A percentile compares a stretch with the other conserved stretches of the same genome.
Evolutionary conservation across 2,329 filamentous ascomycete species (phyloP).

Genomic region (Drechslerella dactyloides): DNA sequence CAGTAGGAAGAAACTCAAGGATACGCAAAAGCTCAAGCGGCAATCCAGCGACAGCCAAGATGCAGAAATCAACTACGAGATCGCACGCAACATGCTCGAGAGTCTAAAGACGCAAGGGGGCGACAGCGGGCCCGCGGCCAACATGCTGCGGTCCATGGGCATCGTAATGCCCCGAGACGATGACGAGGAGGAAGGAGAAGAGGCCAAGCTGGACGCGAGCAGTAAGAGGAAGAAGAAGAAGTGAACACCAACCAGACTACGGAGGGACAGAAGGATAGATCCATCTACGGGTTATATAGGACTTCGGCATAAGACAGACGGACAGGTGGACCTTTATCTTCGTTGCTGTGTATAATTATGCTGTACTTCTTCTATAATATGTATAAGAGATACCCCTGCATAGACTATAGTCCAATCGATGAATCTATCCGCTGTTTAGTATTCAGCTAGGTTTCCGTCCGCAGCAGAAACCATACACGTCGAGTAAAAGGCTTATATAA

Average conservation of each 20-base stretch:
- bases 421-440: not conserved
- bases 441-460: not conserved
- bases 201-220: not conserved
- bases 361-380: not conserved
- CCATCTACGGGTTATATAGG: not conserved
- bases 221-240: constrained; percentile 7
- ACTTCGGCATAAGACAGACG: not conserved
- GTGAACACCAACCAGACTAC: too few relatives aligned
- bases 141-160: constrained; percentile 85
- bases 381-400: constrained; percentile 11
- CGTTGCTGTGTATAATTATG: not conserved
- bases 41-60: constrained; percentile 56
- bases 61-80: constrained; percentile 78
- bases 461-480: too few relatives aligned
- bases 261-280: too few relatives aligned
- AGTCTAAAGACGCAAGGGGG: constrained; percentile 91
- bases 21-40: constrained; percentile 60
- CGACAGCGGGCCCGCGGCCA: constrained; percentile 82
- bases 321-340: not conserved
- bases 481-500: too few relatives aligned
- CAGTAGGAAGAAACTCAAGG: constrained; percentile 62
- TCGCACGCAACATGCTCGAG: constrained; percentile 88
- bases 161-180: constrained; percentile 81
- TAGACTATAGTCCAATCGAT: not conserved
- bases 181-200: constrained; percentile 61